Evolutionary conservation across 2,329 filamentous ascomycete genomes (phyloP).

Genomic region (Fusarium buxicola): DNA sequence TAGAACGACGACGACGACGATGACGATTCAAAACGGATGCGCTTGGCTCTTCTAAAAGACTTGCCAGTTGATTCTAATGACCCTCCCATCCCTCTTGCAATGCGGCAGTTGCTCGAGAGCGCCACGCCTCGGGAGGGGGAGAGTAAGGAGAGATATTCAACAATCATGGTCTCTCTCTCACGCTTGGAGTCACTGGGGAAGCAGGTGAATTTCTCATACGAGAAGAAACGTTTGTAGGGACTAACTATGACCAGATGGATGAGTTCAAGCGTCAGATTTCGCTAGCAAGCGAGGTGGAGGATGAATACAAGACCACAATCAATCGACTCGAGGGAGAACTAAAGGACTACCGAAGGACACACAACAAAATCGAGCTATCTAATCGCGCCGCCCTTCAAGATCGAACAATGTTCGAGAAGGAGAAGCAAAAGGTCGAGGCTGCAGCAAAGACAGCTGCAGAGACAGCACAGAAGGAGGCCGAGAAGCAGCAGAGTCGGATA

Average conservation of each 20-base stretch:
- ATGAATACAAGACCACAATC: constrained; percentile 56
- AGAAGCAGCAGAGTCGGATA: constrained; percentile 53
- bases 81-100: constrained; percentile 49
- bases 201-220: constrained; percentile 47
- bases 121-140: constrained; percentile 25
- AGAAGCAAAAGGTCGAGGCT: constrained; percentile 56
- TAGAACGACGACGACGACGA: constrained; percentile 50
- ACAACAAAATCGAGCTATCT: constrained; percentile 58
- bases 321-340: constrained; percentile 58
- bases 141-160: constrained; percentile 32
- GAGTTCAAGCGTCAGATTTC: constrained; percentile 46
- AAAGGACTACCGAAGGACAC: constrained; percentile 58
- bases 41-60: constrained; percentile 41
- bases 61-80: constrained; percentile 40
- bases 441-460: constrained; percentile 46
- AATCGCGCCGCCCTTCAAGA: constrained; percentile 65
- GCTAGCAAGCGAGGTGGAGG: constrained; percentile 47
- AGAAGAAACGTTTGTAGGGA: neutral
- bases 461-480: constrained; percentile 49
- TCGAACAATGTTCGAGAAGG: constrained; percentile 59
- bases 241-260: constrained; percentile 45
- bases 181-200: constrained; percentile 55
- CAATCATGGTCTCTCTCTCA: constrained; percentile 47
- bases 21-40: constrained; percentile 48
- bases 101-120: constrained; percentile 47